These are phyloP conservation scores for Lactarius hatsudake DNA, from an alignment of 768 basidiomycete genomes.

Conservation along the genomic window DNA sequence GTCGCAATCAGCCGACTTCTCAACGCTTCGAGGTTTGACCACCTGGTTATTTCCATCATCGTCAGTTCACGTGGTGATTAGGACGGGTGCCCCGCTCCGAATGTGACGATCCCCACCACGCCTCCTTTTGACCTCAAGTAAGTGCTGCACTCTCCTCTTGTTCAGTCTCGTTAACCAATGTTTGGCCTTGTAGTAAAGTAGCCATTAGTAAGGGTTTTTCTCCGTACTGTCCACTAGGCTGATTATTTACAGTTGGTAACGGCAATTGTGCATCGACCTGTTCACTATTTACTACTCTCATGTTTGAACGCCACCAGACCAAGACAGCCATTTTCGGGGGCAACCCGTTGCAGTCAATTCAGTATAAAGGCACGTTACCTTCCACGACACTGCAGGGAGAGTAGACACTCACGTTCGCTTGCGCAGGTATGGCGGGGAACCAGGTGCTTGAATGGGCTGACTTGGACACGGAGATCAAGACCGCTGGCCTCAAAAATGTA, in stretches of 20 bases:
- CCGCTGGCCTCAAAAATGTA: conserved; percentile 34
- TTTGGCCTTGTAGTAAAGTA: conserved; percentile 10
- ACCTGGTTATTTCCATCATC: background rate
- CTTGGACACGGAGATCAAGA: conserved; percentile 17
- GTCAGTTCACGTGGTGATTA: conserved; percentile 20
- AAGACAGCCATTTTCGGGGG: conserved; percentile 53
- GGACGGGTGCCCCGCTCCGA: conserved; percentile 36
- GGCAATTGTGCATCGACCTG: conserved; percentile 52
- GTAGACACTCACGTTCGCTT: background rate
- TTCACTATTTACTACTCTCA: conserved; percentile 53
- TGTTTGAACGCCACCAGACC: conserved; percentile 49
- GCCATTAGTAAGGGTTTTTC: conserved; percentile 11
- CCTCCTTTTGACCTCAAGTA: conserved; percentile 25
- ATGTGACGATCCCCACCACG: conserved; percentile 1
- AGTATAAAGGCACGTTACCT: conserved; percentile 42
- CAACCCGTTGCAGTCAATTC: conserved; percentile 42
- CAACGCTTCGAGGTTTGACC: conserved; percentile 36
- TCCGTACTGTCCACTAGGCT: background rate
- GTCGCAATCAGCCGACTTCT: conserved; percentile 32
- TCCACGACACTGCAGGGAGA: background rate
- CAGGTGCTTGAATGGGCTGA: background rate
- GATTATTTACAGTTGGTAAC: conserved; percentile 17
- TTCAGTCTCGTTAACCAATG: background rate
- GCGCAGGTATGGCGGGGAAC: conserved; percentile 22
- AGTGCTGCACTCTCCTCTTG: background rate